Percentiles rank a stretch among this genome's conserved stretches.
phyloP scores from a whole-genome alignment of 2,329 filamentous ascomycete species.

The Achaetomium macrosporum region DNA sequence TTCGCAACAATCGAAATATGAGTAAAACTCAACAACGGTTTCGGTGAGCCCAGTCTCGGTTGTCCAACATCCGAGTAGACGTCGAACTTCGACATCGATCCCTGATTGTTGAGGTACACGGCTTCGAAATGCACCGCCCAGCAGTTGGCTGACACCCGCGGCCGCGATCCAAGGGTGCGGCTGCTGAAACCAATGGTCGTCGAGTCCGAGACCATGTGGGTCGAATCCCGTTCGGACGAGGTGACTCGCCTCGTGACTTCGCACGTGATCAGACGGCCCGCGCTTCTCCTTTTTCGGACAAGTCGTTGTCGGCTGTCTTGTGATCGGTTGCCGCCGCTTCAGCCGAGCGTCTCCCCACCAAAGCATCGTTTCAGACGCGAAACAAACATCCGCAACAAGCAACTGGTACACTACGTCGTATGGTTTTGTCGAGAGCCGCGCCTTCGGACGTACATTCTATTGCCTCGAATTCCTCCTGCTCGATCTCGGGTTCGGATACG shows the following conservation, averaged over 20 bases:
- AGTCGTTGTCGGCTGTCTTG: background rate
- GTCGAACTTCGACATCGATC: background rate
- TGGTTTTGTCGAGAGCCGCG: background rate
- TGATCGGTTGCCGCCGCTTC: conserved; percentile 7
- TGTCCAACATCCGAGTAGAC: background rate
- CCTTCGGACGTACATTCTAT: background rate
- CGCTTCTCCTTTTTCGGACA: conserved; percentile 2
- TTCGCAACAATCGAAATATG: too few relatives aligned
- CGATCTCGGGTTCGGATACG: conserved; percentile 1
- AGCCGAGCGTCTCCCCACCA: conserved; percentile 1
- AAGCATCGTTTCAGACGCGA: background rate
- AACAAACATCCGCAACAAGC: conserved; percentile 1
- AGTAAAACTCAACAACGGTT: too few relatives aligned
- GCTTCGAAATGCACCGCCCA: background rate
- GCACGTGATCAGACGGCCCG: conserved; percentile 13
- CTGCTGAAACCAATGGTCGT: conserved; percentile 11
- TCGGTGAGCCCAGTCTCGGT: background rate
- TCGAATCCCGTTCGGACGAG: too few relatives aligned
- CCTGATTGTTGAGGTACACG: background rate
- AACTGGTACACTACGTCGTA: conserved; percentile 1
- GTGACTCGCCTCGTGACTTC: conserved; percentile 4
- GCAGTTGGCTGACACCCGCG: background rate
- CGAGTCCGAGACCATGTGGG: conserved; percentile 11
- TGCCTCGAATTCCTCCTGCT: background rate
- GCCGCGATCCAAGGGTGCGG: background rate